These are phyloP conservation scores for Graphilbum ipis-grandicollis DNA, from an alignment of 2,329 filamentous ascomycete species.

Conservation along the genomic window DNA sequence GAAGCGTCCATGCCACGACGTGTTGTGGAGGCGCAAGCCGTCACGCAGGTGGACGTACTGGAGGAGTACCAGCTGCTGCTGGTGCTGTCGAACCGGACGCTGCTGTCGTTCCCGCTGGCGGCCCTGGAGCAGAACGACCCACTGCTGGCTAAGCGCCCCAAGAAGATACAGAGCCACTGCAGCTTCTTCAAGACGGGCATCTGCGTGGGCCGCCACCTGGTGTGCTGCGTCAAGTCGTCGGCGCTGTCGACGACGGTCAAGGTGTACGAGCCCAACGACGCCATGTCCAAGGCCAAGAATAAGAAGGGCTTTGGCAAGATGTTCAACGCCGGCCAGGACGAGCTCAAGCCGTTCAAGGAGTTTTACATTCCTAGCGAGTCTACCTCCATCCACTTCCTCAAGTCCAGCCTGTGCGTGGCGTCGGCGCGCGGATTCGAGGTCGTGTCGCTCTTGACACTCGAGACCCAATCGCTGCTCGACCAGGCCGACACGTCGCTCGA, in stretches of 20 bases:
- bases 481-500: constrained; percentile 96
- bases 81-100: constrained; percentile 81
- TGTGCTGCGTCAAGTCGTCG: constrained; percentile 91
- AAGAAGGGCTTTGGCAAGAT: constrained; percentile 92
- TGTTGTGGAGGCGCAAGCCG: constrained; percentile 69
- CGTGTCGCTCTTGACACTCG: constrained; percentile 89
- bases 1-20: constrained; percentile 61
- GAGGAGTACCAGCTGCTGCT: constrained; percentile 89
- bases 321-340: constrained; percentile 83
- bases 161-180: constrained; percentile 93
- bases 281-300: constrained; percentile 84
- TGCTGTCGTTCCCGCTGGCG: constrained; percentile 76
- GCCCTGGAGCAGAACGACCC: constrained; percentile 75
- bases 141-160: constrained; percentile 64
- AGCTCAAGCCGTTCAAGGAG: constrained; percentile 93
- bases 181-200: constrained; percentile 98
- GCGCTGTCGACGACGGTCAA: constrained; percentile 93
- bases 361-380: constrained; percentile 98
- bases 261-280: constrained; percentile 96
- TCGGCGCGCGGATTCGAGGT: constrained; percentile 95
- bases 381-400: constrained; percentile 94
- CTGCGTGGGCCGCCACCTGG: constrained; percentile 81
- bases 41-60: constrained; percentile 89
- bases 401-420: constrained; percentile 89
- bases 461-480: constrained; percentile 90